These are phyloP conservation scores for Zangia roseola DNA, from an alignment of 768 basidiomycete species.

Conservation along the genomic window DNA sequence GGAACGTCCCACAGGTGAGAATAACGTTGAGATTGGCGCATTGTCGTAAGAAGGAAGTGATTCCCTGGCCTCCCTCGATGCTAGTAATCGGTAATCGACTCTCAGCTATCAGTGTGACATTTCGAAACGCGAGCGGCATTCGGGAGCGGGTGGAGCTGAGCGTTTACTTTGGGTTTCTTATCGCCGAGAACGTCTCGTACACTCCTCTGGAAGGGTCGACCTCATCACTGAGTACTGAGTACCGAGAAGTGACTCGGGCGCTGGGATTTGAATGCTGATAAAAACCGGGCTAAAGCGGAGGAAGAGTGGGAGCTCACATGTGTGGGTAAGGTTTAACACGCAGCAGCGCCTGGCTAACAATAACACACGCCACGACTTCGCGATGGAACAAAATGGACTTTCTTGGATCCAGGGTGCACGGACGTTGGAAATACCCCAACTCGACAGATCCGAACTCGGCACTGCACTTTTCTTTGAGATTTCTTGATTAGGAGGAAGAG, in stretches of 20 bases:
- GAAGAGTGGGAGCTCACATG: not conserved
- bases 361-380: slow-evolving; percentile 17
- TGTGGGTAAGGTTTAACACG: slow-evolving; percentile 22
- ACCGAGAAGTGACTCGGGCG: not conserved
- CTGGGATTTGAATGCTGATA: not conserved
- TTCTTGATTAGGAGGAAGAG: slow-evolving; percentile 29
- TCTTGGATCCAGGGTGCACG: slow-evolving; percentile 7
- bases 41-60: slow-evolving; percentile 4
- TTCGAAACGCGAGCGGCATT: slow-evolving; percentile 8
- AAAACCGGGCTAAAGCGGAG: no score
- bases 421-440: slow-evolving; percentile 2
- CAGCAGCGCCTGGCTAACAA: slow-evolving; percentile 18
- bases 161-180: not conserved
- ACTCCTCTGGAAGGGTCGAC: not conserved
- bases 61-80: slow-evolving; percentile 1
- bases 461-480: slow-evolving; percentile 25
- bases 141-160: slow-evolving; percentile 4
- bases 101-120: slow-evolving; percentile 1
- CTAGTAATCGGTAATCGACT: slow-evolving; percentile 4
- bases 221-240: not conserved
- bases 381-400: slow-evolving; percentile 4
- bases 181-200: not conserved
- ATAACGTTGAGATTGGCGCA: slow-evolving; percentile 13
- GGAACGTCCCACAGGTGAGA: slow-evolving; percentile 3
- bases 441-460: slow-evolving; percentile 20